These are phyloP conservation scores for Beauveria varroae DNA, from an alignment of 2,329 filamentous ascomycete species.

Conservation along the genomic window DNA sequence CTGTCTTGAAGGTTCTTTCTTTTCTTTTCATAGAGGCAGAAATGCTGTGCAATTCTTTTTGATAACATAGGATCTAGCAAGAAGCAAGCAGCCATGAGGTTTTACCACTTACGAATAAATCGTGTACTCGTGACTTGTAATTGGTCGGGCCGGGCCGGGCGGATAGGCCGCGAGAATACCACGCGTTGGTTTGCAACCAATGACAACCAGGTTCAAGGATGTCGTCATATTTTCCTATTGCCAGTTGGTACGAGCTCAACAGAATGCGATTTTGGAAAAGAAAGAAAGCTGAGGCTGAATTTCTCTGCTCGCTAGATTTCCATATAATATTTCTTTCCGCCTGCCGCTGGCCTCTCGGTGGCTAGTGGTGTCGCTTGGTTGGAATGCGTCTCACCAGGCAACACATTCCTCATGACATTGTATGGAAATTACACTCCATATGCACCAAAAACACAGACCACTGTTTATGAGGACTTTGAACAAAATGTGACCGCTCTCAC, in stretches of 20 bases:
- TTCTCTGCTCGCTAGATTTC: no score
- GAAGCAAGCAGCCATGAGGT: constrained; percentile 19
- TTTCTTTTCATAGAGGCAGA: constrained; percentile 25
- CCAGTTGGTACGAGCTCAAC: not conserved
- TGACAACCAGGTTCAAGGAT: not conserved
- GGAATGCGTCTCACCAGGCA: constrained; percentile 31
- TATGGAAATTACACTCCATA: constrained; percentile 18
- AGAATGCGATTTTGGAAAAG: not conserved
- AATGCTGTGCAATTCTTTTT: constrained; percentile 24
- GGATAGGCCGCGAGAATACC: not conserved
- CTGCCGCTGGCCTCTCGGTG: not conserved
- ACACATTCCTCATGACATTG: constrained; percentile 32
- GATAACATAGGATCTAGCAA: constrained; percentile 25
- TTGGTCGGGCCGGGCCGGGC: not conserved
- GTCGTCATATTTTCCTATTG: not conserved
- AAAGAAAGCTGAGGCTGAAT: not conserved
- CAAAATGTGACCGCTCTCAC: not conserved
- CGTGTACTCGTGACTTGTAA: constrained; percentile 8
- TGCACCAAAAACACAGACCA: not conserved
- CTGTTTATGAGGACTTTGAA: constrained; percentile 5
- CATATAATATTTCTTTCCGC: not conserved
- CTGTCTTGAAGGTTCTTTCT: constrained; percentile 22
- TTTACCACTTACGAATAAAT: not conserved
- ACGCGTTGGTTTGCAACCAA: not conserved
- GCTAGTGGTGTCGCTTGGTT: constrained; percentile 13